Conservation (phyloP, 345 rosid species). For the Eucalyptus fibrosa region DNA sequence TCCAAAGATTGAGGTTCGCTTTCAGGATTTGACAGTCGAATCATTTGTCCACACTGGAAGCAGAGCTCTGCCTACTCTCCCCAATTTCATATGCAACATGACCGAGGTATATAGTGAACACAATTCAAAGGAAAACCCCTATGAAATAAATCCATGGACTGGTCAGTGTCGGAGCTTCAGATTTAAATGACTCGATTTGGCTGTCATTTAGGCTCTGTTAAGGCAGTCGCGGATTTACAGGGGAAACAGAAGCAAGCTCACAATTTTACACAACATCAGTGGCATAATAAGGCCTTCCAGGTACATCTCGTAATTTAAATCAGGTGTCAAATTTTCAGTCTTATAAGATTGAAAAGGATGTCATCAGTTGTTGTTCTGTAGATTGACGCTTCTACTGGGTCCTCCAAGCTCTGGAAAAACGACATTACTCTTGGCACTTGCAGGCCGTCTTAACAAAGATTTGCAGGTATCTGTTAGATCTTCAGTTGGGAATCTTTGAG, state of each 20-base stretch:
- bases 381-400: constrained; percentile 86
- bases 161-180: not conserved
- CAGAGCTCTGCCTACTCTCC: constrained; percentile 92
- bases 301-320: constrained; percentile 7
- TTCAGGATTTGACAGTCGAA: constrained; percentile 61
- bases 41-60: constrained; percentile 90
- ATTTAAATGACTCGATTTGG: not conserved
- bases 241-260: constrained; percentile 64
- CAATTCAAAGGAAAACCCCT: not conserved
- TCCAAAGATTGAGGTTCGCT: constrained; percentile 88
- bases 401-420: constrained; percentile 99
- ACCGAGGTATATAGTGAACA: constrained; percentile 41
- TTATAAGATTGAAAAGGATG: not conserved
- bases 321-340: not conserved
- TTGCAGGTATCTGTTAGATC: constrained; percentile 43
- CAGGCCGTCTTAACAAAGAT: constrained; percentile 66
- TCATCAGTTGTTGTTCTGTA: not conserved
- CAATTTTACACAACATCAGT: constrained; percentile 62
- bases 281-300: constrained; percentile 93
- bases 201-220: constrained; percentile 40
- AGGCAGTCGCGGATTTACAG: constrained; percentile 43
- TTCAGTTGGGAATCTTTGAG: not conserved
- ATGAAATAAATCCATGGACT: not conserved
- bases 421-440: constrained; percentile 78
- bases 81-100: constrained; percentile 85